Evolutionary conservation across 108 stramenopile species (phyloP).

Genomic region (Nitzschia putrida): DNA sequence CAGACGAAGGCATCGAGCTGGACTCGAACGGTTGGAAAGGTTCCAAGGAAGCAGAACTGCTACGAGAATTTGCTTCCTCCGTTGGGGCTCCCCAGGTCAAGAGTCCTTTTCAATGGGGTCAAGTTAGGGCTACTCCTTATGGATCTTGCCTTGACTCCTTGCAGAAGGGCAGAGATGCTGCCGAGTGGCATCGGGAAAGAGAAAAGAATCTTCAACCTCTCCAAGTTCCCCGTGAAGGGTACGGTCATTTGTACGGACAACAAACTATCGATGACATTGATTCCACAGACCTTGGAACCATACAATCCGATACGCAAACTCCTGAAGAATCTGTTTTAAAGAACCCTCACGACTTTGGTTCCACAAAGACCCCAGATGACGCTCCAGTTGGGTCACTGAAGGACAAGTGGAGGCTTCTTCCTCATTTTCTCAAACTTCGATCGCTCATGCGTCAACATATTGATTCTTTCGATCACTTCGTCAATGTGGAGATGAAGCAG

Average conservation of each 20-base stretch:
- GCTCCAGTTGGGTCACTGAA: constrained; percentile 86
- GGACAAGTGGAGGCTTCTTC: constrained; percentile 95
- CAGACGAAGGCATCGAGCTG: no score
- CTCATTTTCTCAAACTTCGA: constrained; percentile 90
- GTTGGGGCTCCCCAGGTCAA: constrained; percentile 27
- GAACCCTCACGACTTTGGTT: constrained; percentile 68
- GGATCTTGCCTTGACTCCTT: constrained; percentile 50
- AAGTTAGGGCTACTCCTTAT: constrained; percentile 55
- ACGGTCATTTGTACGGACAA: constrained; percentile 74
- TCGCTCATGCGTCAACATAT: constrained; percentile 98
- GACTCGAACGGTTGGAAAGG: background rate
- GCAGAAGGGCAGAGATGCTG: constrained; percentile 21
- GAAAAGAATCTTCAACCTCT: constrained; percentile 36
- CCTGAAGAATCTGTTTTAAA: constrained; percentile 54
- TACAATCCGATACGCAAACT: constrained; percentile 8
- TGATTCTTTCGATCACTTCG: constrained; percentile 97
- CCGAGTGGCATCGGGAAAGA: constrained; percentile 51
- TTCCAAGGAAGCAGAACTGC: background rate
- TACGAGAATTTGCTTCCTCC: constrained; percentile 10
- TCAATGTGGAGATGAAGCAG: constrained; percentile 90
- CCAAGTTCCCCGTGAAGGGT: constrained; percentile 63
- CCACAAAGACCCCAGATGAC: constrained; percentile 75
- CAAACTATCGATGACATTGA: constrained; percentile 51
- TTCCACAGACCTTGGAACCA: constrained; percentile 26
- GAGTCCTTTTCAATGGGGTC: constrained; percentile 44